phyloP scores from a whole-genome alignment of 768 basidiomycete genomes.

The Candolleomyces eurysporus region DNA sequence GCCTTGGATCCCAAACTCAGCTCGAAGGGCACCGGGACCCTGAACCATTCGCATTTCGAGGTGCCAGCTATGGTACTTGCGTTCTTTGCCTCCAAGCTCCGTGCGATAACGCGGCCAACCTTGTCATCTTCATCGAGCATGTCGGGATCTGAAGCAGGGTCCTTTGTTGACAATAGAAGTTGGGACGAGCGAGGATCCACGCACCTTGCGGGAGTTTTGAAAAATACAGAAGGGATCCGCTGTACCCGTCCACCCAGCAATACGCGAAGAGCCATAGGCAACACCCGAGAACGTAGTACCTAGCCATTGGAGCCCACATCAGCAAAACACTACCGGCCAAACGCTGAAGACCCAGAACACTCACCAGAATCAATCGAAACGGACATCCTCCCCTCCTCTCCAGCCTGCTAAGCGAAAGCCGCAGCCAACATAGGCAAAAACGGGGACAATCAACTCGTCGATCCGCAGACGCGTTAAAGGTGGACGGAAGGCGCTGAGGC shows the following conservation, averaged over 20 bases:
- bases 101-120: slow-evolving; percentile 68
- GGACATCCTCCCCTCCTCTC: too few species aligned
- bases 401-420: too few species aligned
- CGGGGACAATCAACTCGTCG: too few species aligned
- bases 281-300: slow-evolving; percentile 89
- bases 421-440: too few species aligned
- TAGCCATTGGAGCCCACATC: slow-evolving; percentile 22
- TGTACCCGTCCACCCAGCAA: slow-evolving; percentile 76
- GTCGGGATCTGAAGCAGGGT: slow-evolving; percentile 57
- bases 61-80: slow-evolving; percentile 66
- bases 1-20: slow-evolving; percentile 74
- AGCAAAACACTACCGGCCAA: slow-evolving; percentile 51
- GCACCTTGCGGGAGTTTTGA: slow-evolving; percentile 80
- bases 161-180: not conserved
- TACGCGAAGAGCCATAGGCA: slow-evolving; percentile 84
- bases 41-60: slow-evolving; percentile 68
- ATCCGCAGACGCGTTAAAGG: too few species aligned
- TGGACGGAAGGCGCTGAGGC: too few species aligned
- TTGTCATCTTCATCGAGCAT: slow-evolving; percentile 76
- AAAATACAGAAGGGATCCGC: slow-evolving; percentile 80
- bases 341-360: slow-evolving; percentile 68
- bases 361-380: slow-evolving; percentile 40
- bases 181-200: slow-evolving; percentile 7
- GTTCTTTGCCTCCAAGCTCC: slow-evolving; percentile 89
- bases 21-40: slow-evolving; percentile 34